Evolutionary conservation across 345 rosid species (phyloP), one percentile per base, ranked within the genome.

Genomic region (Arabis alpina): DNA sequence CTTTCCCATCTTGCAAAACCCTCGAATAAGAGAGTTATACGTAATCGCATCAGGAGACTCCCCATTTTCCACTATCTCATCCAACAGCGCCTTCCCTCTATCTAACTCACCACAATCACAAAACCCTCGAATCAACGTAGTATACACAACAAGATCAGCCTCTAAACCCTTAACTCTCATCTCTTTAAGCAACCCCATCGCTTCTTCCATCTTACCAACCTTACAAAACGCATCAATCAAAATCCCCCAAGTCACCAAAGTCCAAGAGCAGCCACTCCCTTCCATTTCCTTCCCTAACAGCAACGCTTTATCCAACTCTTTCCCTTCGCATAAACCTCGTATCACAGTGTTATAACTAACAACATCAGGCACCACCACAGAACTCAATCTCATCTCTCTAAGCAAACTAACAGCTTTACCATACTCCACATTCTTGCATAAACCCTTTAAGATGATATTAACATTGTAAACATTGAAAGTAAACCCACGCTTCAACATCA

Each of bases 401-500:
- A 87, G 61, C 73, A 86, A 80, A 36, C 68, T 67, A 30, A 79
- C 3, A 42, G 86, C 90, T 3, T 68, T 68, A 52, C 15, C 27
- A 6, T 56, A 80, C 36, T 78, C 79, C 2, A 62, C 56, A 51
- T 82, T 79, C 24, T 60, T 75, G 72, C 90, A 80, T 64, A 84
- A 82, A 49, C 89, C 88, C 68, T 84, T 87, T 52, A 89, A 74
- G 27, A 87, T 37, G 40, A 84, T 48, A 67, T 84, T 89, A 32
- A 84, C 49, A 47, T 74, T 63, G 59, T 81, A 85, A 10, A 80
- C 71, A 54, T 67, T 82, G 66, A 76, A 28, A 37, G 8, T 7
- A 75, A 82, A 87, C 14, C 96, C 92, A 15, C 92, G 84, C 82
- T 82, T 85, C 2, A 85, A 13, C 16, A 87, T 77, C 82, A 80